Evolutionary conservation across 345 rosid genomes (phyloP), one percentile per base, ranked within the genome.

Genomic region (Brassica juncea): DNA sequence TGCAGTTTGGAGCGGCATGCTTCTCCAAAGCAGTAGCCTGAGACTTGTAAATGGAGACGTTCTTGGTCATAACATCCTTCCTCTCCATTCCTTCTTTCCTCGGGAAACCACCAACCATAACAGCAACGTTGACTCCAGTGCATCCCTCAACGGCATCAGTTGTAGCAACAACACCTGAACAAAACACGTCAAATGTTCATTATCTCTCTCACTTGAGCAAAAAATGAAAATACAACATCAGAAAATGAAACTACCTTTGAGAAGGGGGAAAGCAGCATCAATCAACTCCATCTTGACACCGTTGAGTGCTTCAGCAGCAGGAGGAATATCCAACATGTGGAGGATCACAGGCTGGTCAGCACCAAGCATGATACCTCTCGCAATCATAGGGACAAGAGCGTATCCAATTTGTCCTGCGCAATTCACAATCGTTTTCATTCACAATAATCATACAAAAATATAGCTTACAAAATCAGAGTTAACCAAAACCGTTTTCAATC

Each of bases 11-110:
- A 85, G 95, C 97, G 1, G 99, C 98, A 67, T 90, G 88, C 84
- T 87, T 87, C 83, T 94, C 99, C 35, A 94, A 84, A 34, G 97
- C 98, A 74, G 98, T 85, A 80, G 99, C 99, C 85, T 94, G 99
- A 63, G 96, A 84, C 87, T 91, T 92, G 94, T 94, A 92, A 35
- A 94, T 94, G 6, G 99, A 94, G 39, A 94, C 98, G 52, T 94
- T 94, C 83, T 90, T 94, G 2, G 97, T 79, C 99, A 94, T 94
- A 54, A 94, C 99, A 86, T 94, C 99, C 81, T 94, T 94, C 80
- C 99, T 91, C 82, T 94, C 99, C 99, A 94, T 94, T 27, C 99
- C 99, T 87, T 94, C 99, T 70, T 94, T 94, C 79, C 99, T 89
- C 0, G 98, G 99, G 88, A 94, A 94, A 31, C 99, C 99, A 82